These are phyloP conservation scores for Toxicodendron radicans DNA, from an alignment of 345 rosid species.

Conservation along the genomic window DNA sequence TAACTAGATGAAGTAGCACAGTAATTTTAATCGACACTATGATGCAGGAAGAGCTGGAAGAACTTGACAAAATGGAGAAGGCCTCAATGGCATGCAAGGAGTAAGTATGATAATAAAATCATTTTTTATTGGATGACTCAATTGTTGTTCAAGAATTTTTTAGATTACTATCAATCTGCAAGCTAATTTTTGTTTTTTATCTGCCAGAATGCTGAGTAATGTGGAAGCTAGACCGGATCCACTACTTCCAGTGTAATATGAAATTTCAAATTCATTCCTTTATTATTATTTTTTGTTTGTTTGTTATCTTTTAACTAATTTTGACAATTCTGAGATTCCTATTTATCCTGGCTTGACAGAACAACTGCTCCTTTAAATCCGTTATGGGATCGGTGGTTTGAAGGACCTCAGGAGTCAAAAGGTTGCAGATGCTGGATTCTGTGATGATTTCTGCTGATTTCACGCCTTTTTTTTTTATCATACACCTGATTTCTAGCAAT, in stretches of 20 bases:
- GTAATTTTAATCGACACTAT: conserved; percentile 3
- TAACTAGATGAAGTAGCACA: background rate
- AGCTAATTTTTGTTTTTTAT: conserved; percentile 14
- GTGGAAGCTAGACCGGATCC: conserved; percentile 74
- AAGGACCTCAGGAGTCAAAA: conserved; percentile 58
- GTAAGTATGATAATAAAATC: conserved; percentile 40
- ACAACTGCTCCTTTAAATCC: conserved; percentile 66
- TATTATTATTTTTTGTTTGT: background rate
- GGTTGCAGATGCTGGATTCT: conserved; percentile 80
- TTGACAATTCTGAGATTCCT: background rate
- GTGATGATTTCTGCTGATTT: conserved; percentile 30
- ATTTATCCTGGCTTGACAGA: conserved; percentile 40
- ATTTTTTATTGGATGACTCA: background rate
- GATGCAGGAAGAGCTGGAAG: conserved; percentile 76
- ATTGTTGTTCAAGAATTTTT: background rate
- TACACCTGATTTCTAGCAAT: conserved; percentile 8
- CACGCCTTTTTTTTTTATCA: background rate
- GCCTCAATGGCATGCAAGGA: conserved; percentile 74
- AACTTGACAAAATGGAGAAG: conserved; percentile 65
- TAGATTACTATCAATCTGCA: background rate
- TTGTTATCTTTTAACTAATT: background rate
- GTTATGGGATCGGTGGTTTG: conserved; percentile 92
- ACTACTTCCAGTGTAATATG: conserved; percentile 62
- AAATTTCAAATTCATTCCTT: background rate
- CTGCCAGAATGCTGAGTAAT: conserved; percentile 51